Evolutionary conservation across 805 yeast species (phyloP).

Genomic region (Kluyveromyces dobzhanskii): DNA sequence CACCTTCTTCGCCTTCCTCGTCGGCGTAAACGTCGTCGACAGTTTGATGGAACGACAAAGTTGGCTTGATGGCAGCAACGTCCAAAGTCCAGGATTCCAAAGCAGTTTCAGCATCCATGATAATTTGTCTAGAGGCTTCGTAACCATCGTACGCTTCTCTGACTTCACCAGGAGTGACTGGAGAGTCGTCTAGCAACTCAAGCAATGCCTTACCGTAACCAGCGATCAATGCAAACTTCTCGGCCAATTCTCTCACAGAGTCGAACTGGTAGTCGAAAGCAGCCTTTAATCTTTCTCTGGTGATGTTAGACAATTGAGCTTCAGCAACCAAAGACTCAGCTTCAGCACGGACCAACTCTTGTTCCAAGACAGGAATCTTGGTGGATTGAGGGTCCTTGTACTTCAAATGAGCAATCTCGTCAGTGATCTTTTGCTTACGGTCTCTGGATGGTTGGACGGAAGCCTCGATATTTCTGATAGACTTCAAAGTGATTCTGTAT

Average conservation of each 20-base stretch:
- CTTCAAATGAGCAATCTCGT: slow-evolving; percentile 94
- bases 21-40: slow-evolving; percentile 54
- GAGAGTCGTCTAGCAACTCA: slow-evolving; percentile 91
- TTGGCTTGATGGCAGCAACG: slow-evolving; percentile 89
- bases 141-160: slow-evolving; percentile 98
- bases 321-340: slow-evolving; percentile 98
- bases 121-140: slow-evolving; percentile 96
- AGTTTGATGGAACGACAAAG: slow-evolving; percentile 75
- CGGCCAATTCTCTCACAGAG: slow-evolving; percentile 88
- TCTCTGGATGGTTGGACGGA: slow-evolving; percentile 98
- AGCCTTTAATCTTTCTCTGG: slow-evolving; percentile 96
- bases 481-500: slow-evolving; percentile 91
- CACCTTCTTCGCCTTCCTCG: slow-evolving; percentile 36
- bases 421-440: slow-evolving; percentile 95
- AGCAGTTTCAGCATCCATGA: slow-evolving; percentile 93
- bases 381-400: slow-evolving; percentile 98
- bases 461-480: slow-evolving; percentile 92
- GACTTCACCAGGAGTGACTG: slow-evolving; percentile 98
- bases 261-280: slow-evolving; percentile 96
- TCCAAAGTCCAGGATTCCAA: slow-evolving; percentile 96
- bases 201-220: slow-evolving; percentile 97
- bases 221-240: slow-evolving; percentile 93
- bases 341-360: slow-evolving; percentile 97
- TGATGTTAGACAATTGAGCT: slow-evolving; percentile 96
- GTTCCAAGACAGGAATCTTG: slow-evolving; percentile 91